Percentiles rank a stretch among this genome's conserved stretches.
Conservation (phyloP, 2,329 filamentous ascomycete species). For the Ophiostoma angusticollis region DNA sequence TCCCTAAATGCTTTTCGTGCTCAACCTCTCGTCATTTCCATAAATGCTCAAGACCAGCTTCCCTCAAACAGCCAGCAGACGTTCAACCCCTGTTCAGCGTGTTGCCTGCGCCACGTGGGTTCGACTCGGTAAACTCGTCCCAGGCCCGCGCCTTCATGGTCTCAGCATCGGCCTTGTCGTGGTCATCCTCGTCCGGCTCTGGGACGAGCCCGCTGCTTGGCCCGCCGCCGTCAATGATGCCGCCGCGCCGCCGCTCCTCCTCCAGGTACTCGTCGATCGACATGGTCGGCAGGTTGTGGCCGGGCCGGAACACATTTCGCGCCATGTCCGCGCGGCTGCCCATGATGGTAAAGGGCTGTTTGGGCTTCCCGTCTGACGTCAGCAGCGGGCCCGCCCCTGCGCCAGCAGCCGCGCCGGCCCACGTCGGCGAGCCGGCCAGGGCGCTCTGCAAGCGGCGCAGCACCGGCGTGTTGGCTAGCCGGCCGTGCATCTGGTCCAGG, state of each 20-base stretch:
- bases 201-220: constrained; percentile 55
- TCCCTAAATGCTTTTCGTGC: too few species aligned
- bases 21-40: too few species aligned
- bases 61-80: too few species aligned
- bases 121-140: constrained; percentile 89
- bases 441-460: constrained; percentile 36
- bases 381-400: constrained; percentile 50
- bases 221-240: constrained; percentile 83
- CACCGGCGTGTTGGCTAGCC: constrained; percentile 29
- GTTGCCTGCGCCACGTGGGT: constrained; percentile 73
- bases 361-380: constrained; percentile 64
- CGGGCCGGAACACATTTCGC: constrained; percentile 72
- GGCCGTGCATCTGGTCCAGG: too few species aligned
- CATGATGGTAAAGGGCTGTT: constrained; percentile 82
- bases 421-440: constrained; percentile 23
- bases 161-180: constrained; percentile 76
- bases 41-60: too few species aligned
- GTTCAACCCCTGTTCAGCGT: constrained; percentile 65
- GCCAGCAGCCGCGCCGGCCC: constrained; percentile 6
- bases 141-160: constrained; percentile 88
- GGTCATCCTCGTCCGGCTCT: constrained; percentile 78
- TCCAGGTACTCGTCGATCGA: constrained; percentile 95
- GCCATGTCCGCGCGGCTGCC: constrained; percentile 63
- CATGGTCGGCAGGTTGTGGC: constrained; percentile 94
- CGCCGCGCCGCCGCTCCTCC: constrained; percentile 71